phyloP scores from a whole-genome alignment of 768 basidiomycete species.

The Russula sp. region DNA sequence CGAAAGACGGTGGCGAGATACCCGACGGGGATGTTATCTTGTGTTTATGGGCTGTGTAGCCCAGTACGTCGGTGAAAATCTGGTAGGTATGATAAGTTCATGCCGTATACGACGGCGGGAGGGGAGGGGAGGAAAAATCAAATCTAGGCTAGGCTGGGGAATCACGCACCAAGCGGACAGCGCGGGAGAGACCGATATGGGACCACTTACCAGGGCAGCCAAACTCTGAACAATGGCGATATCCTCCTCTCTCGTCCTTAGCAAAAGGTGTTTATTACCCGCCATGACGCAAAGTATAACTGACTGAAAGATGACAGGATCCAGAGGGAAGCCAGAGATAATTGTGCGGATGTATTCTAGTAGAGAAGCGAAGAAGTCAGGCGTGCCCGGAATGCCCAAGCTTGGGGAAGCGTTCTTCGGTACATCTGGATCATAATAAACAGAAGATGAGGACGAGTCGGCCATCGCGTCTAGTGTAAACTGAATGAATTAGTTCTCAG shows the following conservation, averaged over 20 bases:
- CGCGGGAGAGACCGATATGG: neutral
- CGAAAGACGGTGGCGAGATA: slow-evolving; percentile 28
- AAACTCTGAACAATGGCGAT: slow-evolving; percentile 53
- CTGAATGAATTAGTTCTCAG: neutral
- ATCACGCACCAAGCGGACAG: neutral
- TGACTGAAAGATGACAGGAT: slow-evolving; percentile 58
- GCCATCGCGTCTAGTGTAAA: neutral
- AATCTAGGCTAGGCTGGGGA: neutral
- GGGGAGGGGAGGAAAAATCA: neutral
- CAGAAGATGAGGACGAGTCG: slow-evolving; percentile 3
- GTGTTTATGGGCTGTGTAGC: slow-evolving; percentile 50
- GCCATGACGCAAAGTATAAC: slow-evolving; percentile 60
- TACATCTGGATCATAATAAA: slow-evolving; percentile 5
- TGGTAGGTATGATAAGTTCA: slow-evolving; percentile 29
- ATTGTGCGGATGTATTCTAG: slow-evolving; percentile 42
- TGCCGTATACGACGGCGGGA: neutral
- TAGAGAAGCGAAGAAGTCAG: slow-evolving; percentile 31
- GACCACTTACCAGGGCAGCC: slow-evolving; percentile 46
- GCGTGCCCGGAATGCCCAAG: slow-evolving; percentile 19
- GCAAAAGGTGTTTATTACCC: slow-evolving; percentile 55
- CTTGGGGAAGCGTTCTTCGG: neutral
- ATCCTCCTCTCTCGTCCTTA: slow-evolving; percentile 63
- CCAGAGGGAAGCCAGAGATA: slow-evolving; percentile 48
- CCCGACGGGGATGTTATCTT: slow-evolving; percentile 36
- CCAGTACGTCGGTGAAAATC: slow-evolving; percentile 57